Evolutionary conservation across 163 green algal species (phyloP).

Genomic region (Chloromonas sp.): DNA sequence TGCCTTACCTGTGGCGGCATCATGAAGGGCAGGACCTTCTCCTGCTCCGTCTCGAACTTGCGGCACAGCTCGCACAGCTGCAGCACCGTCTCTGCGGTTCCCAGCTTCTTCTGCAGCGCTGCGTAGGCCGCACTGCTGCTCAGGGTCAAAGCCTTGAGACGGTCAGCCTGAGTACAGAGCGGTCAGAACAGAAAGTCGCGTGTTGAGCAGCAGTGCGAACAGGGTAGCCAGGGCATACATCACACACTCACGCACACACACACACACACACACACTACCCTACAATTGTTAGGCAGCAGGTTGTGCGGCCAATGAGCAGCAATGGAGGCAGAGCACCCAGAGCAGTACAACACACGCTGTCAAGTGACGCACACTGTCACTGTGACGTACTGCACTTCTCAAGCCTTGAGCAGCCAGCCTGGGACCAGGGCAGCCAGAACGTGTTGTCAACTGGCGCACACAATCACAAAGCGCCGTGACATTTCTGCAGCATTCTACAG

Average conservation of each 20-base stretch:
- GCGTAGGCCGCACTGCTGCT: conserved; percentile 23
- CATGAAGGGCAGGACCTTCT: conserved; percentile 72
- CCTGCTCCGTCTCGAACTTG: conserved; percentile 76
- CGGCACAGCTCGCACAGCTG: conserved; percentile 71
- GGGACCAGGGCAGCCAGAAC: too few relatives aligned
- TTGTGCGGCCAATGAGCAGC: too few relatives aligned
- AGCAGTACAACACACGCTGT: too few relatives aligned
- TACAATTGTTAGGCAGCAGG: too few relatives aligned
- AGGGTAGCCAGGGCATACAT: neutral
- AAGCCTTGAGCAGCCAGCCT: too few relatives aligned
- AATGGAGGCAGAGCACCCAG: too few relatives aligned
- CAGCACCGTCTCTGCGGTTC: conserved; percentile 53
- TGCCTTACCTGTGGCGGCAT: conserved; percentile 12
- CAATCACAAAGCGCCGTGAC: too few relatives aligned
- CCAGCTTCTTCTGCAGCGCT: conserved; percentile 39
- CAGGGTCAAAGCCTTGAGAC: conserved; percentile 48
- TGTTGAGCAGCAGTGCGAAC: neutral
- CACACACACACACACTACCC: neutral
- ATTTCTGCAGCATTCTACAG: too few relatives aligned
- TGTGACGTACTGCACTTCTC: too few relatives aligned
- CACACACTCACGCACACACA: neutral
- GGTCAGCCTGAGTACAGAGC: conserved; percentile 26
- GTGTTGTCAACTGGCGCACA: too few relatives aligned
- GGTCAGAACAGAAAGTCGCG: too few relatives aligned
- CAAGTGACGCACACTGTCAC: too few relatives aligned